These are phyloP conservation scores for Cicer pinnatifidum DNA, from an alignment of 306 rosid species.

Conservation along the genomic window DNA sequence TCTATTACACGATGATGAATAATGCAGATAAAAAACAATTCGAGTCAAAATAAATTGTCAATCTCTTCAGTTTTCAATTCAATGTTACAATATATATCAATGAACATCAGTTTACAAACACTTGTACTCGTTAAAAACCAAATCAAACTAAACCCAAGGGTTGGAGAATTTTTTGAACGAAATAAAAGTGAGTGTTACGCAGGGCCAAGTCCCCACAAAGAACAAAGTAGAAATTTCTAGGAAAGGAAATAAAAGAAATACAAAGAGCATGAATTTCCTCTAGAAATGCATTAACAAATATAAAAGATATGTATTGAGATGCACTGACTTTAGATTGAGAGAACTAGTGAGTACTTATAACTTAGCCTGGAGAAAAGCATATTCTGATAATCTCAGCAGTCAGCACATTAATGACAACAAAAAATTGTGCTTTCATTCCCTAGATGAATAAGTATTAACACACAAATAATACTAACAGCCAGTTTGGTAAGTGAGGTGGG, in stretches of 20 bases:
- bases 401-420: conserved; percentile 24
- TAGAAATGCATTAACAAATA: conserved; percentile 17
- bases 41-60: neutral
- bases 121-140: neutral
- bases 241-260: neutral
- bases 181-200: neutral
- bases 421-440: conserved; percentile 27
- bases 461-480: neutral
- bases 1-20: neutral
- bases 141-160: neutral
- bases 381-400: conserved; percentile 31
- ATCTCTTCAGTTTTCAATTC: neutral
- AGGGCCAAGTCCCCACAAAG: neutral
- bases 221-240: neutral
- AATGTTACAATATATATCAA: neutral
- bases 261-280: neutral
- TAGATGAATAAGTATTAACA: conserved; percentile 32
- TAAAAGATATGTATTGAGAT: neutral
- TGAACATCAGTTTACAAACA: neutral
- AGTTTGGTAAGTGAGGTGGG: conserved; percentile 1
- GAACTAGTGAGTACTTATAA: neutral
- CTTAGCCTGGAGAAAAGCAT: conserved; percentile 22
- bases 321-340: conserved; percentile 23
- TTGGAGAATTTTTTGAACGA: neutral
- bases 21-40: neutral